Conservation (phyloP, 2,329 filamentous ascomycete genomes). For the Curvularia sp. region DNA sequence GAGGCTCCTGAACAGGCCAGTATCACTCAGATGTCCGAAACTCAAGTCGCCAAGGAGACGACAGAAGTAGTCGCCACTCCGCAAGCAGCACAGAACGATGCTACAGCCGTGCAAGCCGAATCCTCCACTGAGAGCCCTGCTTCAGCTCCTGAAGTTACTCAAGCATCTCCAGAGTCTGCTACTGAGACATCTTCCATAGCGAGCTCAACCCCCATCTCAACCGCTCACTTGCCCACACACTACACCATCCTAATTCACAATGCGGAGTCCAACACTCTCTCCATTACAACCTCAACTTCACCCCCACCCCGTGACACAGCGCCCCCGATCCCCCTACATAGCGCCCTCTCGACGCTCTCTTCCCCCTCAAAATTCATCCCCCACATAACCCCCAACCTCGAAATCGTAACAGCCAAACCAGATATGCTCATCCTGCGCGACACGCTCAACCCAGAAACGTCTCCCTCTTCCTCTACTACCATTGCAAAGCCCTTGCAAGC, state of each 20-base stretch:
- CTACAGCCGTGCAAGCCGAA: neutral
- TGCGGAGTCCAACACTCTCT: conserved; percentile 33
- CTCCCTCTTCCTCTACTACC: too few species aligned
- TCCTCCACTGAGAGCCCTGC: neutral
- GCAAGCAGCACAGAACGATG: neutral
- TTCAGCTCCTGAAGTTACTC: neutral
- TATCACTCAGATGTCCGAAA: neutral
- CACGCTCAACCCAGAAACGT: neutral
- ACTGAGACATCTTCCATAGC: neutral
- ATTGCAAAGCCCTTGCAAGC: neutral
- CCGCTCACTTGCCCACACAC: conserved; percentile 13
- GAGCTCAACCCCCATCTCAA: neutral
- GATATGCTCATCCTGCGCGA: conserved; percentile 45
- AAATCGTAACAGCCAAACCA: conserved; percentile 39
- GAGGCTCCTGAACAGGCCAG: neutral
- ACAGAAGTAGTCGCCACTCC: neutral
- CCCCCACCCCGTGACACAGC: conserved; percentile 24
- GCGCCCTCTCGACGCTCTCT: conserved; percentile 39
- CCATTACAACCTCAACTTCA: conserved; percentile 36
- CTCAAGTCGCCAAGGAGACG: neutral
- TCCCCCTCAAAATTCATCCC: conserved; percentile 43
- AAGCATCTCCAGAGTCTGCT: neutral
- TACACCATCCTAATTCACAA: conserved; percentile 43
- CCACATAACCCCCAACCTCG: conserved; percentile 35
- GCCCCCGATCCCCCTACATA: conserved; percentile 34